Evolutionary conservation across 768 basidiomycete species (phyloP).

Genomic region (Rhodosporidiobolus sp.): DNA sequence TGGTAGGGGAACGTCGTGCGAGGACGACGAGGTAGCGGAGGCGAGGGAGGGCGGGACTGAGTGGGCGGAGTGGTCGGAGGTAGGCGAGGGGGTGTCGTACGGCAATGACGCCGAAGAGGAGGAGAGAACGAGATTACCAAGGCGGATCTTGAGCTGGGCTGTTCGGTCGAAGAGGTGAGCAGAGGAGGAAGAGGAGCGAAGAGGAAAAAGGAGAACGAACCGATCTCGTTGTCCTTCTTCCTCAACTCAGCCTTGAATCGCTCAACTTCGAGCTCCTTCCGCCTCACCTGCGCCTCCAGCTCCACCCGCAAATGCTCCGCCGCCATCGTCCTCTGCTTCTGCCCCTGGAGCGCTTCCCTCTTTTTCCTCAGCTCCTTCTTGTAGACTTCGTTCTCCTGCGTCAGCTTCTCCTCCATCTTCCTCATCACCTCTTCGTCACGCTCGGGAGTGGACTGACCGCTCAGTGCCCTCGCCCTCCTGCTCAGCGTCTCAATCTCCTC

Average conservation of each 20-base stretch:
- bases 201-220: neutral
- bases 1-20: neutral
- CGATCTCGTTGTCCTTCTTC: neutral
- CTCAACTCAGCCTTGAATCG: neutral
- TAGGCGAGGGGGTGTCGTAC: neutral
- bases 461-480: neutral
- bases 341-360: neutral
- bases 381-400: neutral
- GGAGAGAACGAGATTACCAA: neutral
- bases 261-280: neutral
- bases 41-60: neutral
- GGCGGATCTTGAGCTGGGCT: too few relatives aligned
- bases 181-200: too few relatives aligned
- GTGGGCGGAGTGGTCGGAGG: neutral
- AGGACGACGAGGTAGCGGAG: neutral
- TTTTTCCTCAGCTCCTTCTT: too few relatives aligned
- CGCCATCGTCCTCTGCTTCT: neutral
- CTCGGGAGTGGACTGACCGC: neutral
- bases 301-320: too few relatives aligned
- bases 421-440: neutral
- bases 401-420: neutral
- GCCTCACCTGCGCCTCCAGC: neutral
- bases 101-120: neutral
- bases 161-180: too few relatives aligned
- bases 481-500: neutral